These are phyloP conservation scores for Combretum micranthum DNA, from an alignment of 345 rosid species.

Conservation along the genomic window DNA sequence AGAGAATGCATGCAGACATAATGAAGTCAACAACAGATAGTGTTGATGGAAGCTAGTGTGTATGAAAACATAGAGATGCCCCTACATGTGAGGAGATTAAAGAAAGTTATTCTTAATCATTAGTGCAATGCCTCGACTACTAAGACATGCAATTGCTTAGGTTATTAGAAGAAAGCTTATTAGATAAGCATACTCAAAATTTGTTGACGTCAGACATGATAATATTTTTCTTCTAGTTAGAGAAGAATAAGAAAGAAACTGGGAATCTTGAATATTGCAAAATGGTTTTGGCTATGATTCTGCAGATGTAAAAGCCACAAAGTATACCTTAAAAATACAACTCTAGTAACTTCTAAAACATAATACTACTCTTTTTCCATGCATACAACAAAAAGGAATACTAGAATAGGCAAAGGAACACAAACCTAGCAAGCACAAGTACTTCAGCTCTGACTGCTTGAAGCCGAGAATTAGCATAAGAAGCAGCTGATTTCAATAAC, in stretches of 20 bases:
- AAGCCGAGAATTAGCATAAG: slow-evolving; percentile 45
- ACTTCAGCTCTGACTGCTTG: slow-evolving; percentile 48
- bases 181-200: too few relatives aligned
- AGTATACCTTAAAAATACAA: not conserved
- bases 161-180: not conserved
- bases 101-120: too few relatives aligned
- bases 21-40: too few relatives aligned
- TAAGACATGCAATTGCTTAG: not conserved
- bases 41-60: too few relatives aligned
- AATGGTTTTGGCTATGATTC: not conserved
- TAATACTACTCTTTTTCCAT: not conserved
- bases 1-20: too few relatives aligned
- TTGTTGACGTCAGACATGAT: not conserved
- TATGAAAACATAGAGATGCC: too few relatives aligned
- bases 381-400: not conserved
- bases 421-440: slow-evolving; percentile 55
- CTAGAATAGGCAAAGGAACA: not conserved
- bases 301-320: not conserved
- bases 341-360: not conserved
- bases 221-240: not conserved
- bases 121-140: too few relatives aligned
- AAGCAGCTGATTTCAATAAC: slow-evolving; percentile 43
- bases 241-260: not conserved
- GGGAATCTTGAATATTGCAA: not conserved
- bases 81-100: too few relatives aligned